Base-by-base conservation (phyloP, 108 stramenopile genomes). In the Seminavis robusta region DNA sequence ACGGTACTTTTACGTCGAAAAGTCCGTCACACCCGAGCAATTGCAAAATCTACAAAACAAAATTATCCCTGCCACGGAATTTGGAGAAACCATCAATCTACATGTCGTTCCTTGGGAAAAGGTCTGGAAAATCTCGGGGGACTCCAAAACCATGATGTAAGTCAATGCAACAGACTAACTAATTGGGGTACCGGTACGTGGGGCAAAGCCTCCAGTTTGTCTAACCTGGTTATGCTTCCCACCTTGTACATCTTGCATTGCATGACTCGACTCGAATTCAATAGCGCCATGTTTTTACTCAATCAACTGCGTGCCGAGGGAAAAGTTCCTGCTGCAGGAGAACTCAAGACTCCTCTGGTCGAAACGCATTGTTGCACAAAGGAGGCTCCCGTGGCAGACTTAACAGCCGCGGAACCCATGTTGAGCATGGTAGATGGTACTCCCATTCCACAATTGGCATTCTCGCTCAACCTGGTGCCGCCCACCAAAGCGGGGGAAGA, bases 401-500 rank as follows among this genome's bases (percentile, higher is more conserved):
- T 9, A 37, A 7, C 25, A 2, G 11, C 59, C 23, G 28, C 24
- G n/a, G 38, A 61, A 6, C 47, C 59, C 11, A 19, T 29, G 8
- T 19, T 33, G 24, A 31, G 26, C 21, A 11, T 61, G 33, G 15
- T 11, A 10, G 45, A 61, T 33, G 56, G 56, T 7, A 0, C 30
- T 3, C 17, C 38, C 8, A 56, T 85, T 16, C 83, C 83, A 9
- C 56, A 60, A 17, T 27, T 85, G 16, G 79, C 74, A 9, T 85
- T 81, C 62, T 79, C 80, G 0, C 56, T 85, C 24, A 81, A 85
- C 65, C 75, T 75, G 41, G 57, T 85, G n/a, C 68, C 78, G 26
- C 56, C 52, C 16, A 50, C 43, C 33, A 36, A 69, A 15, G 69
- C 74, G 15, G 78, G 82, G 11, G 67, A 67, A 21, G n/a, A 32